These are phyloP conservation scores for Dendrobium chrysotoxum DNA, from an alignment of 106 monocot genomes.

Conservation along the genomic window DNA sequence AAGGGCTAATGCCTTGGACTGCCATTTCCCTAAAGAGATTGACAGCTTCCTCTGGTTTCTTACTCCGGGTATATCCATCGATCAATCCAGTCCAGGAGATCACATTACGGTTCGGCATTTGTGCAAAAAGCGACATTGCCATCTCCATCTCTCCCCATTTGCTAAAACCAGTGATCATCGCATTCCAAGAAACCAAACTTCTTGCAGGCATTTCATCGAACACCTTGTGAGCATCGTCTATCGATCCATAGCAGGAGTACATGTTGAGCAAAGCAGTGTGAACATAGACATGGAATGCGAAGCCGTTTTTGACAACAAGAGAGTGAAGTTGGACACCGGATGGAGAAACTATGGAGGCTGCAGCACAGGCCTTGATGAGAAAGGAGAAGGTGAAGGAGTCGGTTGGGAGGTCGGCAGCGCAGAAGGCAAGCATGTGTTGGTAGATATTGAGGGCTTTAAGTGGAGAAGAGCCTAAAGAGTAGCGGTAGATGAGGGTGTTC, in stretches of 20 bases:
- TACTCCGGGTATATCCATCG: conserved; percentile 48
- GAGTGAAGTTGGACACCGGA: conserved; percentile 42
- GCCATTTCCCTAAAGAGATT: conserved; percentile 44
- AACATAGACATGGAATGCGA: conserved; percentile 44
- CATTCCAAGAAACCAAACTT: conserved; percentile 68
- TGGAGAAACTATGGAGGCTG: conserved; percentile 8
- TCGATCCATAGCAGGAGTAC: conserved; percentile 33
- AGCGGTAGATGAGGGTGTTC: conserved; percentile 53
- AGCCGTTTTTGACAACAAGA: conserved; percentile 36
- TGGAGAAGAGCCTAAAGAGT: conserved; percentile 37
- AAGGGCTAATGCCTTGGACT: conserved; percentile 23
- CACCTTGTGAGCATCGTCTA: conserved; percentile 24
- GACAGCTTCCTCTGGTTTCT: conserved; percentile 24
- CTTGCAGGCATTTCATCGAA: conserved; percentile 64
- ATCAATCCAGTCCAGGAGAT: conserved; percentile 79
- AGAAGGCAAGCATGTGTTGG: conserved; percentile 21
- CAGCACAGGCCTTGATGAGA: conserved; percentile 60
- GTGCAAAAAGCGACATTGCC: conserved; percentile 34
- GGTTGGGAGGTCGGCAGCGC: not conserved
- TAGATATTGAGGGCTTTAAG: conserved; percentile 49
- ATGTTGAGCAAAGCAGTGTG: conserved; percentile 54
- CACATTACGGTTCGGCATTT: conserved; percentile 46
- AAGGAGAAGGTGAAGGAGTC: conserved; percentile 59
- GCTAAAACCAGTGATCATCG: conserved; percentile 45
- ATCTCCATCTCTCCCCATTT: conserved; percentile 35